phyloP scores from a whole-genome alignment of 306 rosid genomes.

The Aeschynomene evenia region DNA sequence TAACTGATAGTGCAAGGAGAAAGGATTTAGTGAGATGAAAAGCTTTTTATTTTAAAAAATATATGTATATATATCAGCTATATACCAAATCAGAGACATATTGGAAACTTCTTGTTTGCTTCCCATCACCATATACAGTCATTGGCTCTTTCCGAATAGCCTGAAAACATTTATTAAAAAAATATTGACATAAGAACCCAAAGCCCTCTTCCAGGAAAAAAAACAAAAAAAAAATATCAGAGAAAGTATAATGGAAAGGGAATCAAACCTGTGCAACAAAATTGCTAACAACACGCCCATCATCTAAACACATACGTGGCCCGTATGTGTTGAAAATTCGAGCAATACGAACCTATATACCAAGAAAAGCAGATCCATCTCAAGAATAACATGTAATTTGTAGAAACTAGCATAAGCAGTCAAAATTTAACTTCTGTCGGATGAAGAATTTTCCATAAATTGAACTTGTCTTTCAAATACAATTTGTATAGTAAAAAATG shows the following conservation, averaged over 20 bases:
- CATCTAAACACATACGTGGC: constrained; percentile 97
- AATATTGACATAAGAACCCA: constrained; percentile 2
- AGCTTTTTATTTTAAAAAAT: neutral
- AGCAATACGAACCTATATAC: constrained; percentile 87
- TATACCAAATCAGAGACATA: constrained; percentile 94
- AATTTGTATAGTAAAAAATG: neutral
- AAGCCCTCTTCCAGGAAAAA: neutral
- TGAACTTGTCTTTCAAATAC: constrained; percentile 8
- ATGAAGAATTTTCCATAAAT: neutral
- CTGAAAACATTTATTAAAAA: constrained; percentile 37
- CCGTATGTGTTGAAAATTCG: constrained; percentile 95
- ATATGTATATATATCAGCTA: constrained; percentile 15
- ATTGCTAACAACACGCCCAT: constrained; percentile 99
- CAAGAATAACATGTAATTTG: constrained; percentile 32
- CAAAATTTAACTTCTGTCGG: constrained; percentile 8
- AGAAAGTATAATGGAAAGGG: neutral
- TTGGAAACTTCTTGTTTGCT: constrained; percentile 98
- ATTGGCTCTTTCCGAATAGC: constrained; percentile 89
- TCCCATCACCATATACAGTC: constrained; percentile 96
- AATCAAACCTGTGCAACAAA: constrained; percentile 88
- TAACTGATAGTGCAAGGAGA: neutral
- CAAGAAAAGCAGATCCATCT: constrained; percentile 29
- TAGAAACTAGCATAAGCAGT: neutral
- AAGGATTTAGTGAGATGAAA: constrained; percentile 6
- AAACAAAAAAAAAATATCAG: no score